A percentile compares a stretch with the other conserved stretches of the same genome.
phyloP scores from a whole-genome alignment of 805 yeast genomes.

The Teunomyces aglyptinius region DNA sequence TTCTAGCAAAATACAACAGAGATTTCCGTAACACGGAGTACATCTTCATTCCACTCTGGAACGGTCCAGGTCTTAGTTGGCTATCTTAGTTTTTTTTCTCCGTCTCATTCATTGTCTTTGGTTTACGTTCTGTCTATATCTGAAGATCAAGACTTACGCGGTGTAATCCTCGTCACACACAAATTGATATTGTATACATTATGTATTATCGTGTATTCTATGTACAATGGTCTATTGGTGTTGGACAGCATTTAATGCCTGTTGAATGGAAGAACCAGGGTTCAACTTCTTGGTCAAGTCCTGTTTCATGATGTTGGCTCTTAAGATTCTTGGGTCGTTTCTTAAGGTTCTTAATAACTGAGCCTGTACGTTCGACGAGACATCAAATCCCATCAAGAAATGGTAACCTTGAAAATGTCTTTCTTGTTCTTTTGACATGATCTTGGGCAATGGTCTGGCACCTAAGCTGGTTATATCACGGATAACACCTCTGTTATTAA shows the following conservation, averaged over 20 bases:
- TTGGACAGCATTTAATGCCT: conserved; percentile 14
- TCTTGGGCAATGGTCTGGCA: conserved; percentile 70
- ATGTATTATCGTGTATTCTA: conserved; percentile 7
- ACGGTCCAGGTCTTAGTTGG: too few species aligned
- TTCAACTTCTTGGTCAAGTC: conserved; percentile 52
- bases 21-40: too few species aligned
- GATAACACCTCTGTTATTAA: conserved; percentile 91
- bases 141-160: too few species aligned
- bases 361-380: conserved; percentile 80
- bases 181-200: not conserved
- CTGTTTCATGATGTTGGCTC: conserved; percentile 70
- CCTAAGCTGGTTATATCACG: conserved; percentile 82
- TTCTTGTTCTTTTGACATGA: conserved; percentile 83
- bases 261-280: conserved; percentile 48
- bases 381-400: conserved; percentile 82
- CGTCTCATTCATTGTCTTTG: too few species aligned
- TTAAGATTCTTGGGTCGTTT: conserved; percentile 86
- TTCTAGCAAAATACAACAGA: too few species aligned
- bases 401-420: conserved; percentile 88
- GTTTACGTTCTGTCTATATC: too few species aligned
- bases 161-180: too few species aligned
- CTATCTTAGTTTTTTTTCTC: too few species aligned
- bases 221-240: conserved; percentile 9
- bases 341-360: conserved; percentile 78
- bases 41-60: too few species aligned